These are phyloP conservation scores for Sordaria brevicollis DNA, from an alignment of 495 filamentous ascomycete genomes.

Conservation along the genomic window DNA sequence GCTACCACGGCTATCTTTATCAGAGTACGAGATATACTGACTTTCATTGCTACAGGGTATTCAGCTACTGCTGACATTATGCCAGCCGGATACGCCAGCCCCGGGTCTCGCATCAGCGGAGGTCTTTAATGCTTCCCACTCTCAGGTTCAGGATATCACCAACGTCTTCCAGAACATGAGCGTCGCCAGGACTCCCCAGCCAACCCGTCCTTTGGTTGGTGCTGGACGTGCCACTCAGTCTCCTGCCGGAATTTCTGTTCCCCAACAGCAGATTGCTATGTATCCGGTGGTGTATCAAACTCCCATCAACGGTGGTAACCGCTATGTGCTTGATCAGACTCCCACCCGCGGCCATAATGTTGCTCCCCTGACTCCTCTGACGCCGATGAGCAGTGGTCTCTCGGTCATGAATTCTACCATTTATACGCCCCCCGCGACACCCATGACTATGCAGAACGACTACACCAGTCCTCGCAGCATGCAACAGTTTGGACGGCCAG, in stretches of 20 bases:
- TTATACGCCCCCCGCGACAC: constrained; percentile 25
- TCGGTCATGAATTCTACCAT: constrained; percentile 16
- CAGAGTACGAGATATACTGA: background rate
- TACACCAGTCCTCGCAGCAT: constrained; percentile 22
- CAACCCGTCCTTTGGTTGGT: background rate
- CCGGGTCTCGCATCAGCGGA: background rate
- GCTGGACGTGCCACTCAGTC: constrained; percentile 4
- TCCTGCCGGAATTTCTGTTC: constrained; percentile 6
- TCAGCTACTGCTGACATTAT: constrained; percentile 7
- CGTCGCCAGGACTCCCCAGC: constrained; percentile 3
- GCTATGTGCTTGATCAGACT: constrained; percentile 28
- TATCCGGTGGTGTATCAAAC: constrained; percentile 27
- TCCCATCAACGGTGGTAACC: constrained; percentile 10
- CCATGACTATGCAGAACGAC: constrained; percentile 17
- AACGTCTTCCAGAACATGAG: constrained; percentile 11
- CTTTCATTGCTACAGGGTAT: constrained; percentile 6
- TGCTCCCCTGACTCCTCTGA: constrained; percentile 9
- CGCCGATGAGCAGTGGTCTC: constrained; percentile 9
- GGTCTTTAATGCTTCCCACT: background rate
- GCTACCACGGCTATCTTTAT: constrained; percentile 7
- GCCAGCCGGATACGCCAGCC: background rate
- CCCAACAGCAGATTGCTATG: constrained; percentile 17
- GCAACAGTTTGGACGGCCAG: constrained; percentile 16
- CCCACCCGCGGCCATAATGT: constrained; percentile 20
- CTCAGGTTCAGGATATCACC: constrained; percentile 6